A percentile compares a stretch with the other conserved stretches of the same genome.
These are phyloP conservation scores for Fusarium sp. DNA, from an alignment of 2,329 filamentous ascomycete species.

Conservation along the genomic window DNA sequence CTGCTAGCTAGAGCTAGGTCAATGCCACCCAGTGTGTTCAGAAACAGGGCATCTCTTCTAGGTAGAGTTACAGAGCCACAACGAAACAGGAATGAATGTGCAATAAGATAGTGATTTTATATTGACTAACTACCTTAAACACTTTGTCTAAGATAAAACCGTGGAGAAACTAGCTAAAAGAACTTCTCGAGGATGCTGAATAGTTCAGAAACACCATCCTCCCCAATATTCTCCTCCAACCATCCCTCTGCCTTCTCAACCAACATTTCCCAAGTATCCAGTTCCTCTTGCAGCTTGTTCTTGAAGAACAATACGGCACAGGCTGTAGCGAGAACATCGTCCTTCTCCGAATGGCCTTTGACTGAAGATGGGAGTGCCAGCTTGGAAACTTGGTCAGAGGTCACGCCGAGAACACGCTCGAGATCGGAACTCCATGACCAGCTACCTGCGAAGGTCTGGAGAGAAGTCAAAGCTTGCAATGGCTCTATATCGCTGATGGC, in stretches of 20 bases:
- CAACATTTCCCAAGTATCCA: slow-evolving; percentile 73
- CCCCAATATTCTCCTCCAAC: slow-evolving; percentile 50
- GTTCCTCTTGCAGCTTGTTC: slow-evolving; percentile 54
- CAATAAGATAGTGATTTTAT: background rate
- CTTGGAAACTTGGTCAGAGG: background rate
- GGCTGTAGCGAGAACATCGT: slow-evolving; percentile 45
- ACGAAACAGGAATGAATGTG: background rate
- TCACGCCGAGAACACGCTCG: slow-evolving; percentile 43
- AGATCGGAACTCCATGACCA: slow-evolving; percentile 50
- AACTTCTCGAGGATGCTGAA: slow-evolving; percentile 29
- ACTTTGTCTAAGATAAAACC: slow-evolving; percentile 3
- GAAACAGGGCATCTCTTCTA: fast-evolving
- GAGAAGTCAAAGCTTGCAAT: slow-evolving; percentile 56
- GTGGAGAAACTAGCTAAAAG: background rate
- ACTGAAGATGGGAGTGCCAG: slow-evolving; percentile 14
- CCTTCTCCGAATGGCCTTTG: background rate
- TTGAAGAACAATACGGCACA: slow-evolving; percentile 56
- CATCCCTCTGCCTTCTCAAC: slow-evolving; percentile 69
- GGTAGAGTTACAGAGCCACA: fast-evolving
- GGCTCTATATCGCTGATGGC: background rate
- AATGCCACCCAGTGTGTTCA: too few relatives aligned
- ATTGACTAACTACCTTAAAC: background rate
- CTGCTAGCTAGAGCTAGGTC: too few relatives aligned
- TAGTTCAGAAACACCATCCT: slow-evolving; percentile 24
- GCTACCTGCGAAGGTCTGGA: slow-evolving; percentile 59